Evolutionary conservation across 768 basidiomycete species (phyloP).

Genomic region (Tremella fuciformis): DNA sequence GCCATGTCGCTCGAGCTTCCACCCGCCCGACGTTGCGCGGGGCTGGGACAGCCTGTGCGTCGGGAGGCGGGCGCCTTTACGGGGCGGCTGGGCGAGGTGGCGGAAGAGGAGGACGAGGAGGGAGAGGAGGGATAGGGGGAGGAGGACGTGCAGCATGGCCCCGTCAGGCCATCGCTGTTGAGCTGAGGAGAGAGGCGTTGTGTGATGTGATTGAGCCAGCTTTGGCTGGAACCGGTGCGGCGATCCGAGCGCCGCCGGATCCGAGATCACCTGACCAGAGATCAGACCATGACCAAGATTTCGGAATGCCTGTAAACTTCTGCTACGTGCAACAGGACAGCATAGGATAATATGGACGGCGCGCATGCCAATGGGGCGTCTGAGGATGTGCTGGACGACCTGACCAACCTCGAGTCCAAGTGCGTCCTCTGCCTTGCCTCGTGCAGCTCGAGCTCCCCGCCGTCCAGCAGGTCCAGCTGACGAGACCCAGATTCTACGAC

Average conservation of each 20-base stretch:
- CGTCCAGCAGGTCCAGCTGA: background rate
- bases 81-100: constrained; percentile 10
- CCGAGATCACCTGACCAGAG: constrained; percentile 1
- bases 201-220: background rate
- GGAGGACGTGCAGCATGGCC: constrained; percentile 15
- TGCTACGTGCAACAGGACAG: background rate
- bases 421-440: background rate
- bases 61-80: background rate
- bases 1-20: constrained; percentile 22
- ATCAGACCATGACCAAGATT: background rate
- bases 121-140: constrained; percentile 20
- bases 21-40: constrained; percentile 3
- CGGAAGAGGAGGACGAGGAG: constrained; percentile 20
- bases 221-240: background rate
- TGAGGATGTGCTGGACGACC: constrained; percentile 2
- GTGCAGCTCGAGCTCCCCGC: background rate
- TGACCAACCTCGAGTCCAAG: constrained; percentile 3
- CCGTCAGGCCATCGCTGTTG: background rate
- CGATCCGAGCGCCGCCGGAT: constrained; percentile 4
- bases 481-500: constrained; percentile 66
- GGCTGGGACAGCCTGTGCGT: constrained; percentile 21
- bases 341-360: background rate
- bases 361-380: background rate
- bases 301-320: background rate
- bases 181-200: background rate